phyloP scores from a whole-genome alignment of 2,329 filamentous ascomycete species.

The Beauveria caledonica region DNA sequence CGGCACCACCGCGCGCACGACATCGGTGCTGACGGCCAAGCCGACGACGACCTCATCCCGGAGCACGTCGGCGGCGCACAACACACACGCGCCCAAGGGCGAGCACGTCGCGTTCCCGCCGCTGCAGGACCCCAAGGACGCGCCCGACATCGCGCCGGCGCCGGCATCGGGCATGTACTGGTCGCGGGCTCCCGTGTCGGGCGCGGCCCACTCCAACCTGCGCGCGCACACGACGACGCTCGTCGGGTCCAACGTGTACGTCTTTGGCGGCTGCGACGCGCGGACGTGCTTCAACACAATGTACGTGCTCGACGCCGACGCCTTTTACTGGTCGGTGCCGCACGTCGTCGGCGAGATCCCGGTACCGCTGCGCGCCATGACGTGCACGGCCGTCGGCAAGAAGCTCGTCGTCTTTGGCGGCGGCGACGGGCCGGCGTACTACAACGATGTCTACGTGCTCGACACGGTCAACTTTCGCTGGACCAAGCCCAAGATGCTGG shows the following conservation, averaged over 20 bases:
- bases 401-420: slow-evolving; percentile 63
- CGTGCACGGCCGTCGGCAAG: slow-evolving; percentile 62
- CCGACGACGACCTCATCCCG: slow-evolving; percentile 18
- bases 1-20: neutral
- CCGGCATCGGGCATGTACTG: slow-evolving; percentile 67
- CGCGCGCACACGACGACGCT: slow-evolving; percentile 60
- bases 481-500: slow-evolving; percentile 52
- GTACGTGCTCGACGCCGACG: slow-evolving; percentile 61
- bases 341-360: slow-evolving; percentile 57
- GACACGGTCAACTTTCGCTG: slow-evolving; percentile 63
- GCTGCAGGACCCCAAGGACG: slow-evolving; percentile 46
- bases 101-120: slow-evolving; percentile 45
- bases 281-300: slow-evolving; percentile 61
- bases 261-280: slow-evolving; percentile 62
- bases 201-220: slow-evolving; percentile 50
- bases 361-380: slow-evolving; percentile 60
- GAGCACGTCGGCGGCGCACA: slow-evolving; percentile 13
- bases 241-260: slow-evolving; percentile 57
- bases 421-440: slow-evolving; percentile 62
- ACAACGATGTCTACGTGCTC: slow-evolving; percentile 65
- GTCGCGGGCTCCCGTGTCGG: slow-evolving; percentile 57
- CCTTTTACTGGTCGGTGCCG: slow-evolving; percentile 62
- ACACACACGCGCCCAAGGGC: slow-evolving; percentile 25
- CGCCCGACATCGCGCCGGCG: slow-evolving; percentile 52
- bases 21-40: slow-evolving; percentile 14